Conservation (phyloP, 768 basidiomycete species). For the Leccinum subgranulosum region DNA sequence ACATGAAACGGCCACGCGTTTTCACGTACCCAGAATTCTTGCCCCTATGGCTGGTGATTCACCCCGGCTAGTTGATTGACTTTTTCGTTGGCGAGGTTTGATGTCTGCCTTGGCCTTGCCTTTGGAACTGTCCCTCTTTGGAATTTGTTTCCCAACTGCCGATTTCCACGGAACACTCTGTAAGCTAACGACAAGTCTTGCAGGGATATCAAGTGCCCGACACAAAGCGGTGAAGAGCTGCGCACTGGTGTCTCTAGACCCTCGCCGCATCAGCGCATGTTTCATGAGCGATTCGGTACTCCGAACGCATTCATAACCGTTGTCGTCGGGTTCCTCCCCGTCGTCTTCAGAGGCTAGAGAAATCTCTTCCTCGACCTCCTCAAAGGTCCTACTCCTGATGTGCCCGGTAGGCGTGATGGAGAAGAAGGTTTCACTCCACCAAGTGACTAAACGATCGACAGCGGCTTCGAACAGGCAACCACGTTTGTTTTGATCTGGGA, state of each 20-base stretch:
- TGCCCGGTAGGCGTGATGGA: slow-evolving; percentile 61
- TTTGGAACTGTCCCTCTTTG: slow-evolving; percentile 39
- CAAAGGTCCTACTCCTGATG: slow-evolving; percentile 72
- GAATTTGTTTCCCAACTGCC: slow-evolving; percentile 47
- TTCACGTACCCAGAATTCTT: slow-evolving; percentile 18
- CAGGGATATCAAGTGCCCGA: slow-evolving; percentile 80
- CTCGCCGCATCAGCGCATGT: slow-evolving; percentile 75
- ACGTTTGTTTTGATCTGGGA: slow-evolving; percentile 78
- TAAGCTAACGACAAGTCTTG: slow-evolving; percentile 83
- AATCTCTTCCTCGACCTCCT: slow-evolving; percentile 54
- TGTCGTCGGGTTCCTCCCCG: slow-evolving; percentile 39
- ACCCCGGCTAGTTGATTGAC: slow-evolving; percentile 45
- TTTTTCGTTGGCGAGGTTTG: slow-evolving; percentile 55
- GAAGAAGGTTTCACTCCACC: slow-evolving; percentile 83
- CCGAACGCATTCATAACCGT: slow-evolving; percentile 64
- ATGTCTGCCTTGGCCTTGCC: slow-evolving; percentile 40
- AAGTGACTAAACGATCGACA: slow-evolving; percentile 65
- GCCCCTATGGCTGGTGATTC: slow-evolving; percentile 17
- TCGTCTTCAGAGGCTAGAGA: slow-evolving; percentile 29
- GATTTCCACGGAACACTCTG: slow-evolving; percentile 93
- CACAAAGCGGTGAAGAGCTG: slow-evolving; percentile 91
- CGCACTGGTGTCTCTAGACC: slow-evolving; percentile 82
- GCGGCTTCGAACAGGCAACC: slow-evolving; percentile 88
- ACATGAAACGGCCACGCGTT: slow-evolving; percentile 2
- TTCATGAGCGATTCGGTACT: slow-evolving; percentile 90